Conservation (phyloP, 129 eudicot species). For the Logfia minima region DNA sequence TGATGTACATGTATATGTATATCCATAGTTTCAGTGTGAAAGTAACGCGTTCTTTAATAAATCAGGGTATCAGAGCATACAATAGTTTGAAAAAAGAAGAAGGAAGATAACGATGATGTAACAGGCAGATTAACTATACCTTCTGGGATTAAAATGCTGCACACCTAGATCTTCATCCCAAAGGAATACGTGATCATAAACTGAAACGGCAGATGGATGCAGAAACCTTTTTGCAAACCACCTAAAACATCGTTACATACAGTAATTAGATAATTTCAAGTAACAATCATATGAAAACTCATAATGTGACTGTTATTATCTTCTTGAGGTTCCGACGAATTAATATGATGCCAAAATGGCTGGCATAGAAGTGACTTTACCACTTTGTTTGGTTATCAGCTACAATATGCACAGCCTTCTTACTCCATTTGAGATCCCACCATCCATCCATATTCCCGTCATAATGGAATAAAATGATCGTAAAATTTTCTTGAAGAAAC, state of each 20-base stretch:
- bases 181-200: slow-evolving; percentile 83
- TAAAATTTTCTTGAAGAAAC: slow-evolving; percentile 94
- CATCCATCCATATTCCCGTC: slow-evolving; percentile 90
- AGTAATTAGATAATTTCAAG: not conserved
- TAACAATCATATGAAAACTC: slow-evolving; percentile 14
- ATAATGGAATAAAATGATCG: slow-evolving; percentile 81
- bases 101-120: slow-evolving; percentile 5
- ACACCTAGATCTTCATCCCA: slow-evolving; percentile 99
- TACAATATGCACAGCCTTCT: slow-evolving; percentile 68
- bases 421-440: slow-evolving; percentile 90
- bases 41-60: not conserved
- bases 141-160: slow-evolving; percentile 78
- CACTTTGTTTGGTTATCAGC: slow-evolving; percentile 95
- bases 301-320: slow-evolving; percentile 5
- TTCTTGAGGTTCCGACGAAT: not conserved
- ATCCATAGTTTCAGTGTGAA: not conserved
- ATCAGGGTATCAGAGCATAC: slow-evolving; percentile 11
- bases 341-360: not conserved
- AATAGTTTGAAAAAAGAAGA: not conserved
- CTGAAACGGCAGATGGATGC: slow-evolving; percentile 81
- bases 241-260: slow-evolving; percentile 43
- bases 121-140: slow-evolving; percentile 41
- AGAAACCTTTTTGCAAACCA: slow-evolving; percentile 98
- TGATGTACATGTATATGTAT: not conserved
- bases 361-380: slow-evolving; percentile 37